Evolutionary conservation across 2,329 filamentous ascomycete species (phyloP).

Genomic region (Purpureocillium lavendulum): DNA sequence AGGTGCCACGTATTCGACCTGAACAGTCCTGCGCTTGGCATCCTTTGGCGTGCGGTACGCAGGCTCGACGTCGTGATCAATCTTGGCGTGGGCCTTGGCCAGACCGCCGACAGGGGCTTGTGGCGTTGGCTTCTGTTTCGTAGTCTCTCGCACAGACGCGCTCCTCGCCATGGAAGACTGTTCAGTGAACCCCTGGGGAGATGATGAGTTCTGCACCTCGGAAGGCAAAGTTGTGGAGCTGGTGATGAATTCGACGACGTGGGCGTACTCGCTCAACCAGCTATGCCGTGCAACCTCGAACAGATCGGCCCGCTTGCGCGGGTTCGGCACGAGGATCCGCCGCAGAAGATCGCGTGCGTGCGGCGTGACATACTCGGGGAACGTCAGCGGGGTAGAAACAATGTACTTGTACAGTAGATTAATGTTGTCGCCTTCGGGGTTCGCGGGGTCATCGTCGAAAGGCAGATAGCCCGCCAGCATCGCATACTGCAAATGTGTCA

Average conservation of each 20-base stretch:
- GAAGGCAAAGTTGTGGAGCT: slow-evolving; percentile 83
- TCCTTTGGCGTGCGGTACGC: slow-evolving; percentile 62
- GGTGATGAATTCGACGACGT: slow-evolving; percentile 93
- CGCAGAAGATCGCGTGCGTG: slow-evolving; percentile 89
- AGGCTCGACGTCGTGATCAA: slow-evolving; percentile 57
- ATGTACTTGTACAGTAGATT: slow-evolving; percentile 99
- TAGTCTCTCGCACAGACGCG: slow-evolving; percentile 82
- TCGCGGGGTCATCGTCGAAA: slow-evolving; percentile 96
- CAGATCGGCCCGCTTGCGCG: slow-evolving; percentile 85
- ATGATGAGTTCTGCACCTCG: slow-evolving; percentile 76
- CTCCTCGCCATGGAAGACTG: slow-evolving; percentile 65
- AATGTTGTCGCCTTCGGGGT: slow-evolving; percentile 98
- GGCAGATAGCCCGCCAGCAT: slow-evolving; percentile 97
- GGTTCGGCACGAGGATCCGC: slow-evolving; percentile 90
- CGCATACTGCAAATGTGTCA: slow-evolving; percentile 61
- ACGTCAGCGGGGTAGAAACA: slow-evolving; percentile 90
- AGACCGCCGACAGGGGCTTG: slow-evolving; percentile 52
- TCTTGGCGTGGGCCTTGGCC: slow-evolving; percentile 63
- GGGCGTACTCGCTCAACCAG: slow-evolving; percentile 96
- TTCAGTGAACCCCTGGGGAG: slow-evolving; percentile 48
- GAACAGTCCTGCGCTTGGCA: slow-evolving; percentile 86
- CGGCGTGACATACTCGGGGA: slow-evolving; percentile 97
- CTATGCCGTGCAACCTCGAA: slow-evolving; percentile 97
- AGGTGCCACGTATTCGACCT: slow-evolving; percentile 95
- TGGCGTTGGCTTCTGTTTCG: slow-evolving; percentile 54